Conservation (phyloP, 2,329 filamentous ascomycete genomes). For the Botrytis squamosa region DNA sequence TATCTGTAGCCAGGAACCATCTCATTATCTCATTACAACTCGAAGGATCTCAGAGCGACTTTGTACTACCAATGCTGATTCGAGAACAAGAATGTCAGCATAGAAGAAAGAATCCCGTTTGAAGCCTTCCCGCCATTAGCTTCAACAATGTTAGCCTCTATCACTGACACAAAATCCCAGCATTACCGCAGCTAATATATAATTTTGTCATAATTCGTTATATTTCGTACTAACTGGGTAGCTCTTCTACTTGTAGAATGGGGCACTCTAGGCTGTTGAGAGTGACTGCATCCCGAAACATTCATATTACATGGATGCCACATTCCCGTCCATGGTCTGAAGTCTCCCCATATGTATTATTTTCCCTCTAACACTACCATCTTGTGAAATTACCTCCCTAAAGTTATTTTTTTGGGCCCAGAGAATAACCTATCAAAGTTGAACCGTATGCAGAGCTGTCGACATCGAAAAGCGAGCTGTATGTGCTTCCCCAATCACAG, state of each 20-base stretch:
- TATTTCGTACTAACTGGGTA: not conserved
- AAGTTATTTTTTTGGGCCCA: not conserved
- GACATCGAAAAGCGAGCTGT: not conserved
- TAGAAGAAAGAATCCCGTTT: not conserved
- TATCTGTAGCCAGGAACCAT: too few relatives aligned
- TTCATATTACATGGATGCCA: not conserved
- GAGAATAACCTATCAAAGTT: not conserved
- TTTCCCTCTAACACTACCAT: too few relatives aligned
- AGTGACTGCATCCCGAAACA: not conserved
- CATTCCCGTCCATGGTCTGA: not conserved
- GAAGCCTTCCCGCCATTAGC: not conserved
- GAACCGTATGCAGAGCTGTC: rapidly evolving
- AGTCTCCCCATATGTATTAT: not conserved
- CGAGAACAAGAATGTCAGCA: not conserved
- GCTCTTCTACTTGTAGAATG: not conserved
- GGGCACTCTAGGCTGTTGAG: not conserved
- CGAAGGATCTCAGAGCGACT: not conserved
- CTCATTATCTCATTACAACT: not conserved
- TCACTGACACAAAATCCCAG: not conserved
- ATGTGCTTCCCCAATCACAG: not conserved
- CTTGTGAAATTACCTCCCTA: not conserved
- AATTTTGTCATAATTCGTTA: not conserved
- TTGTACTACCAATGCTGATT: not conserved
- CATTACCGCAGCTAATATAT: not conserved
- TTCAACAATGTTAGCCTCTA: not conserved